Evolutionary conservation across 2,329 filamentous ascomycete genomes (phyloP).

Genomic region (Alternaria gaisen): DNA sequence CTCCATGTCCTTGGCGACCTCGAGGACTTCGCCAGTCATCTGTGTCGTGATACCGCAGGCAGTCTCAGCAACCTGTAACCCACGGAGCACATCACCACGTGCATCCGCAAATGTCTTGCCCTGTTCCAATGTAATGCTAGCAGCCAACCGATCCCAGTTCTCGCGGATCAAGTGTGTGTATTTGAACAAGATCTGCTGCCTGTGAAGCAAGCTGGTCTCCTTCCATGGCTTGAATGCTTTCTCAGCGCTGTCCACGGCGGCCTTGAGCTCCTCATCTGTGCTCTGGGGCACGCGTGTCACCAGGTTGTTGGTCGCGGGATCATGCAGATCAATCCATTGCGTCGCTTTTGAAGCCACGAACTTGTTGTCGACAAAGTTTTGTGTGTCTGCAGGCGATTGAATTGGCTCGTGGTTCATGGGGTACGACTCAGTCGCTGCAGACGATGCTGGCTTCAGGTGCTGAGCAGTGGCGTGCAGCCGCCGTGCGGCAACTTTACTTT

Average conservation of each 20-base stretch:
- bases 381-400: conserved; percentile 72
- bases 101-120: conserved; percentile 89
- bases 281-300: conserved; percentile 84
- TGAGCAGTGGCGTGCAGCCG: conserved; percentile 65
- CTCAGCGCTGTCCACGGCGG: conserved; percentile 77
- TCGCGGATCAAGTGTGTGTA: conserved; percentile 81
- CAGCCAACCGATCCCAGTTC: conserved; percentile 85
- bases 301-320: conserved; percentile 86
- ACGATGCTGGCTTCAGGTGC: conserved; percentile 60
- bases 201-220: conserved; percentile 73
- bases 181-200: conserved; percentile 89
- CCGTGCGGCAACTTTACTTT: conserved; percentile 53
- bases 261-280: conserved; percentile 78
- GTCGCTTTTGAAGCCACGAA: conserved; percentile 74
- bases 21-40: conserved; percentile 82
- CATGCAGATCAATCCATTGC: conserved; percentile 80
- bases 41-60: conserved; percentile 82
- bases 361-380: conserved; percentile 83
- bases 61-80: conserved; percentile 84
- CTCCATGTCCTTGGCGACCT: conserved; percentile 91
- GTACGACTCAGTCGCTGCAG: conserved; percentile 66
- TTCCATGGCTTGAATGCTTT: conserved; percentile 80
- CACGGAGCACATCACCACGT: conserved; percentile 80
- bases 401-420: conserved; percentile 78
- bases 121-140: conserved; percentile 87